A percentile compares a stretch with the other conserved stretches of the same genome.
Conservation (phyloP, 768 basidiomycete genomes). For the Leucocoprinus birnbaumii region DNA sequence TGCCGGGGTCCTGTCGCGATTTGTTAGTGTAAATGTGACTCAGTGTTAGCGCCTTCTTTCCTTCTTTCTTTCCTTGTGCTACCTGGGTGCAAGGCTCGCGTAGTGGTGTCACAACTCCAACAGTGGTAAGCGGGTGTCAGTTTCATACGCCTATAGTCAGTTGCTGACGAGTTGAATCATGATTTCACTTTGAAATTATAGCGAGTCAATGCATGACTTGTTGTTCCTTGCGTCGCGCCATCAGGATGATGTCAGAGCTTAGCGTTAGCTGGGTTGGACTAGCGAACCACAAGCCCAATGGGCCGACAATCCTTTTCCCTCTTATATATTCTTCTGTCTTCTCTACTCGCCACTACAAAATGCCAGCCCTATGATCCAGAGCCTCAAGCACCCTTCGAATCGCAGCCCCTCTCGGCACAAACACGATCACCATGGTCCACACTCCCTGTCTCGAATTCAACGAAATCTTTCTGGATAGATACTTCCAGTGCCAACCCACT, state of each 20-base stretch:
- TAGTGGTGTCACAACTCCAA: neutral
- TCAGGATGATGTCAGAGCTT: too few species aligned
- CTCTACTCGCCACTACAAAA: too few species aligned
- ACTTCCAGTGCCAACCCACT: slow-evolving; percentile 62
- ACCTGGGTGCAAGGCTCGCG: neutral
- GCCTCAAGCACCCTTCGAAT: neutral
- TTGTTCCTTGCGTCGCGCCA: too few species aligned
- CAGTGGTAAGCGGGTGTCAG: neutral
- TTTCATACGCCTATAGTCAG: neutral
- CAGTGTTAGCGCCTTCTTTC: too few species aligned
- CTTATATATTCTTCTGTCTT: too few species aligned
- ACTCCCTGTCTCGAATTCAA: slow-evolving; percentile 61
- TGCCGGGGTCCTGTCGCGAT: too few species aligned
- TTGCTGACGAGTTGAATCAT: neutral
- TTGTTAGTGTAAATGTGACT: too few species aligned
- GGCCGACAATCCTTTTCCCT: too few species aligned
- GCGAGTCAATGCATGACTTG: too few species aligned
- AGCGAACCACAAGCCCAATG: too few species aligned
- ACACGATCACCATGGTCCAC: slow-evolving; percentile 10
- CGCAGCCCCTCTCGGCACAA: neutral
- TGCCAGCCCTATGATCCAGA: too few species aligned
- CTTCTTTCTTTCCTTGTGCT: neutral
- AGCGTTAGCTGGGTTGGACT: too few species aligned
- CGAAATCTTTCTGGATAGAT: slow-evolving; percentile 72
- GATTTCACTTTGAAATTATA: neutral